phyloP scores from a whole-genome alignment of 495 filamentous ascomycete species.

The Penicillium crystallinum region DNA sequence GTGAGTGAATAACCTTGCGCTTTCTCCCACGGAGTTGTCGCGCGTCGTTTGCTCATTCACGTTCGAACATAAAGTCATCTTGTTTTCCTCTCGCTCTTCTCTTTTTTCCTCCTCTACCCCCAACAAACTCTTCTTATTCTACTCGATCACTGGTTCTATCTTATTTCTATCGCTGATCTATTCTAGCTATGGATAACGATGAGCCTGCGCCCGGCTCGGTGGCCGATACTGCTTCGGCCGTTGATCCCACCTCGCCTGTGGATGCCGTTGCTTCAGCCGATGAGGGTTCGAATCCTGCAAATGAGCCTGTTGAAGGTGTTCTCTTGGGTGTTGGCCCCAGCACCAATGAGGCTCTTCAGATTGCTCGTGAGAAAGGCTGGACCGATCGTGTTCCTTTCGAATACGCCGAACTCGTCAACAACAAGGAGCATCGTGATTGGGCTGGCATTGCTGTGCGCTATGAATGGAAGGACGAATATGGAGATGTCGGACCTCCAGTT shows the following conservation, averaged over 20 bases:
- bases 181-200: not conserved
- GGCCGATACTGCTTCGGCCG: not conserved
- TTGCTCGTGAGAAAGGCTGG: slow-evolving; percentile 49
- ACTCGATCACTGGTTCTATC: not conserved
- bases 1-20: not conserved
- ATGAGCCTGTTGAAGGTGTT: not conserved
- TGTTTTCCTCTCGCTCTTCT: not conserved
- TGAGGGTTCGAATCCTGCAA: not conserved
- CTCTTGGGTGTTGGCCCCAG: not conserved
- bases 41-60: not conserved
- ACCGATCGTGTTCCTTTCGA: slow-evolving; percentile 45
- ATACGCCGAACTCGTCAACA: slow-evolving; percentile 44
- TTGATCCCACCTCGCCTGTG: too few relatives aligned
- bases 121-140: not conserved
- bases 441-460: slow-evolving; percentile 60
- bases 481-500: slow-evolving; percentile 72
- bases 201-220: not conserved
- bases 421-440: slow-evolving; percentile 40
- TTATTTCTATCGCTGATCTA: not conserved
- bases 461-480: slow-evolving; percentile 79
- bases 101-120: not conserved
- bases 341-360: not conserved
- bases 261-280: not conserved
- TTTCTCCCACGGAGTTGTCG: not conserved
- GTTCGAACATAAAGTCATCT: not conserved